Conservation (phyloP, 2,329 filamentous ascomycete genomes). For the Microcyclosporella mali region DNA sequence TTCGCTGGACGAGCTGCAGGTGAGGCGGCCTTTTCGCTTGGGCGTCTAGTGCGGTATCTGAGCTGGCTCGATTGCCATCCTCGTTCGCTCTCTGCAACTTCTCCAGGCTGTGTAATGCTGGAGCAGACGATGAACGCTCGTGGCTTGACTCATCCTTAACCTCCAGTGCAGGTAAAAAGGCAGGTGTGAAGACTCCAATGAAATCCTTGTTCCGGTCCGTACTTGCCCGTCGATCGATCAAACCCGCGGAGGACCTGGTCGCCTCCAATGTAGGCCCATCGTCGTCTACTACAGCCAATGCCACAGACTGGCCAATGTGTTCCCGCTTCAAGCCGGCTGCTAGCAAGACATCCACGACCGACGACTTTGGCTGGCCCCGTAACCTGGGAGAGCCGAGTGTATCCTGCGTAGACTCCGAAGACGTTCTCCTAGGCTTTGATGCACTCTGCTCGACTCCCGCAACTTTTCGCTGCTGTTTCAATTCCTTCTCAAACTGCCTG, state of each 20-base stretch:
- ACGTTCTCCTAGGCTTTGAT: conserved; percentile 7
- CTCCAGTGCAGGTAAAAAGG: conserved; percentile 32
- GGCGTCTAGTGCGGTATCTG: conserved; percentile 25
- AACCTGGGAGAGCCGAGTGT: conserved; percentile 7
- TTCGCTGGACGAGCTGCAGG: conserved; percentile 27
- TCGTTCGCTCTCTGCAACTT: background rate
- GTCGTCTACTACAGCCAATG: conserved; percentile 15
- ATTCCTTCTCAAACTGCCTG: conserved; percentile 32
- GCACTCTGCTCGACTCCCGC: conserved; percentile 4
- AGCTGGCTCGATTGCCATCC: conserved; percentile 23
- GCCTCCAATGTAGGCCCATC: conserved; percentile 11
- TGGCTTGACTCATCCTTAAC: conserved; percentile 4
- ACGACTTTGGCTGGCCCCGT: conserved; percentile 8
- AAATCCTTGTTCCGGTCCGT: conserved; percentile 30
- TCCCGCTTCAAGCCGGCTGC: conserved; percentile 18
- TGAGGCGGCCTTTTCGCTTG: conserved; percentile 27
- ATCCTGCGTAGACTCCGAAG: conserved; percentile 11
- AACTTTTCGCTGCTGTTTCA: conserved; percentile 17
- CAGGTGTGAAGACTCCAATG: conserved; percentile 33
- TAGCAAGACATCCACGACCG: conserved; percentile 21
- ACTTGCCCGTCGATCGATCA: conserved; percentile 23
- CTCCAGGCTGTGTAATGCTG: conserved; percentile 7
- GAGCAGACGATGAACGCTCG: conserved; percentile 25
- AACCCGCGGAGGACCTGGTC: conserved; percentile 14
- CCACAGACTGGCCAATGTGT: conserved; percentile 16